These are phyloP conservation scores for Agrocybe praecox DNA, from an alignment of 768 basidiomycete genomes.

Conservation along the genomic window DNA sequence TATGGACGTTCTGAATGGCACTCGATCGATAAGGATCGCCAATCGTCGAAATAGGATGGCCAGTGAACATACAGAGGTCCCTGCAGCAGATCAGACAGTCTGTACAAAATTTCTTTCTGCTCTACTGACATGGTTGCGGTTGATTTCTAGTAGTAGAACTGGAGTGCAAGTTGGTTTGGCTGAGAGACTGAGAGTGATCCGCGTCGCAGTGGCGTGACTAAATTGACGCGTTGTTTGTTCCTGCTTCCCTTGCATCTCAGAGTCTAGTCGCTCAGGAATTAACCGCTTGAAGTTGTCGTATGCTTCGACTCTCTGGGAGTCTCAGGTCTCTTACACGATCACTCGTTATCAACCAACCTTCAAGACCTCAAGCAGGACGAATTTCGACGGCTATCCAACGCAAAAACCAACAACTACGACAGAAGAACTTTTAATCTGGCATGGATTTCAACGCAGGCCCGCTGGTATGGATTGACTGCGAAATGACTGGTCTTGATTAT, in stretches of 20 bases:
- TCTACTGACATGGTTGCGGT: background rate
- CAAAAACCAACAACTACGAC: background rate
- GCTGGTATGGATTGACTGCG: conserved; percentile 85
- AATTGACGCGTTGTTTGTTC: conserved; percentile 13
- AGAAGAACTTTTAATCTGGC: background rate
- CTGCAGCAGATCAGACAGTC: conserved; percentile 27
- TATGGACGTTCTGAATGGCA: conserved; percentile 41
- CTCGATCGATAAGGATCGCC: conserved; percentile 13
- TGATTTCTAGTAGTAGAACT: background rate
- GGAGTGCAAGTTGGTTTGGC: background rate
- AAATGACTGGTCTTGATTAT: conserved; percentile 81
- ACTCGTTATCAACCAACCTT: background rate
- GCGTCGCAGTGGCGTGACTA: background rate
- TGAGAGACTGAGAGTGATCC: background rate
- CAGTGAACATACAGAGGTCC: conserved; percentile 25
- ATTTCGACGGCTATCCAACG: background rate
- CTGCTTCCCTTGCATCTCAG: background rate
- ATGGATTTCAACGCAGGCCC: conserved; percentile 57
- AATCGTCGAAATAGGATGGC: background rate
- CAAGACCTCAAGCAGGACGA: background rate
- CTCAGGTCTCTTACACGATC: conserved; percentile 1
- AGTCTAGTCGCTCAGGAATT: background rate
- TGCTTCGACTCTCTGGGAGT: conserved; percentile 6
- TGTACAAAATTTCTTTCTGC: conserved; percentile 12
- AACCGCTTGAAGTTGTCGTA: background rate